A percentile compares a stretch with the other conserved stretches of the same genome.
Conservation (phyloP, 257 asterid genomes). For the Jasminum sambac region DNA sequence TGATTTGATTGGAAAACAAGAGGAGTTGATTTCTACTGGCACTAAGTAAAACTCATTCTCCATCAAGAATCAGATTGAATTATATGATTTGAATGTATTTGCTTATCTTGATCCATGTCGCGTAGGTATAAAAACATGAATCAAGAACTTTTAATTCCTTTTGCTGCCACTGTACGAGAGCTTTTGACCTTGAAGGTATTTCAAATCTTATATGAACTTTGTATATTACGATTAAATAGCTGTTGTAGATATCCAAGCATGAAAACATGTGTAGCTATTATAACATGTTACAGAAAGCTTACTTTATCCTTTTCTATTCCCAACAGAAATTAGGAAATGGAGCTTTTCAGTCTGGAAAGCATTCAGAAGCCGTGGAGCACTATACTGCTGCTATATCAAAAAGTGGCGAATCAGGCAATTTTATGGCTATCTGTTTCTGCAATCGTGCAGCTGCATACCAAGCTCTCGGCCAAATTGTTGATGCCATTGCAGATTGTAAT, state of each 20-base stretch:
- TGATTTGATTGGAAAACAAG: conserved; percentile 72
- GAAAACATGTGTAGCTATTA: neutral
- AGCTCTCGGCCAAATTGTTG: conserved; percentile 69
- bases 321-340: conserved; percentile 88
- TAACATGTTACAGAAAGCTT: neutral
- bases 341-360: conserved; percentile 73
- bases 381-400: conserved; percentile 78
- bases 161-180: conserved; percentile 71
- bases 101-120: conserved; percentile 31
- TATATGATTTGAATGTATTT: conserved; percentile 20
- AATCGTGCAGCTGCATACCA: conserved; percentile 98
- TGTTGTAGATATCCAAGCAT: conserved; percentile 5
- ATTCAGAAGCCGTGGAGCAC: conserved; percentile 79
- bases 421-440: conserved; percentile 92
- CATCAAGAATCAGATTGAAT: conserved; percentile 15
- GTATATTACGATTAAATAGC: neutral
- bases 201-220: conserved; percentile 5
- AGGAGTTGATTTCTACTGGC: conserved; percentile 33
- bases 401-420: conserved; percentile 77
- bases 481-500: conserved; percentile 95
- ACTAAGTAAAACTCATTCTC: conserved; percentile 45
- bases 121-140: conserved; percentile 45
- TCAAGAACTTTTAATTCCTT: conserved; percentile 44
- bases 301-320: conserved; percentile 18
- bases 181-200: conserved; percentile 70